Base-by-base conservation (phyloP, 2,329 filamentous ascomycete genomes). In the Fusarium metavorans region DNA sequence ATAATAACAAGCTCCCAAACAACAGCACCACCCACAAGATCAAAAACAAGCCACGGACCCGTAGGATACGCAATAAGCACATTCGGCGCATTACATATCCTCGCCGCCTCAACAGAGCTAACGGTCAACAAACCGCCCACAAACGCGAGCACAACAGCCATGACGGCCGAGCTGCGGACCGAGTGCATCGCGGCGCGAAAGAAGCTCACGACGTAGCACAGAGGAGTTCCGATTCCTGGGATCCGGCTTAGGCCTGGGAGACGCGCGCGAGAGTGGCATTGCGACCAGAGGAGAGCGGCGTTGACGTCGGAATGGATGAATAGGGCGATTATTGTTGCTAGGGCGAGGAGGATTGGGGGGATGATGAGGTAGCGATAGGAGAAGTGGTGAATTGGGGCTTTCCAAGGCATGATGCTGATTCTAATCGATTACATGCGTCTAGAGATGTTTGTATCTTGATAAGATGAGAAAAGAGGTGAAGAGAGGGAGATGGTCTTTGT, bases 1-100 rank as follows among this genome's bases (percentile, higher is more conserved):
- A 88, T 81, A 37, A 89, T 85, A 68, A 87, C 82, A 43, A 89
- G 80, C 79, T 89, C 82, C 87, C 87, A 89, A 1, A 88, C 84
- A 27, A 88, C 79, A 27, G 86, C 86, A 56, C 87, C 87, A 30
- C 87, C 87, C 6, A 85, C 59, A 18, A 89, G 79, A 72, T 86
- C 85, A 67, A 88, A 87, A 14, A 87, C 80, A 27, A 89, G 77
- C 87, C 87, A 88, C 30, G 81, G 79, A 3, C 80, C 79, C 4
- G 83, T 84, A 16, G 84, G 84, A 61, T 81, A 81, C 32, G 81
- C 79, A 67, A 85, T 82, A 25, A 85, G 73, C 14, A 78, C 73
- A 37, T 80, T 83, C 9, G 79, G 77, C 6, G 77, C 74, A 68
- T 85, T 85, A 56, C 84, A 85, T 32, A 84, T 75, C 50, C 88